phyloP scores from a whole-genome alignment of 768 basidiomycete genomes.

The Crucibulum laeve region DNA sequence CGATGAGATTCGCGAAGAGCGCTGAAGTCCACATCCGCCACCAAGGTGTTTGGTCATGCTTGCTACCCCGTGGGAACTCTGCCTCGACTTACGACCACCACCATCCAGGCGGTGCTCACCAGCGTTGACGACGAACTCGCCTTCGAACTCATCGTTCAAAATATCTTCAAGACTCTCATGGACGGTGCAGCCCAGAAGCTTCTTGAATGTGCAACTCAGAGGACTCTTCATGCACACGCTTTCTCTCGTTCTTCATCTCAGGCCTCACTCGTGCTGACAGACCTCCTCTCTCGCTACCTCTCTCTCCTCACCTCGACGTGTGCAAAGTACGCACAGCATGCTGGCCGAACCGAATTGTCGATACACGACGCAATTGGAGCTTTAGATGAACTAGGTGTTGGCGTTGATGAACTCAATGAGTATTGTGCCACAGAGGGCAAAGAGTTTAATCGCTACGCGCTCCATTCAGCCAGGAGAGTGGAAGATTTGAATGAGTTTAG shows the following conservation, averaged over 20 bases:
- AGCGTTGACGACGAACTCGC: constrained; percentile 8
- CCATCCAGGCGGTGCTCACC: constrained; percentile 2
- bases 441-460: constrained; percentile 65
- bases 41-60: constrained; percentile 3
- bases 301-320: constrained; percentile 60
- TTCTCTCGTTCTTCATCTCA: constrained; percentile 76
- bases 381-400: constrained; percentile 72
- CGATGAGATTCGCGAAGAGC: not conserved
- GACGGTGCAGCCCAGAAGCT: constrained; percentile 53
- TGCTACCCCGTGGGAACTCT: constrained; percentile 15
- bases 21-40: not conserved
- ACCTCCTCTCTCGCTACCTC: constrained; percentile 73
- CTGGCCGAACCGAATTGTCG: constrained; percentile 58
- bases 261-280: constrained; percentile 66
- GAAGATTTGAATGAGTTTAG: constrained; percentile 74
- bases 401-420: constrained; percentile 63
- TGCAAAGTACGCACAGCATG: constrained; percentile 70
- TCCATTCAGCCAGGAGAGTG: constrained; percentile 56
- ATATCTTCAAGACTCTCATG: constrained; percentile 26
- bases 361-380: constrained; percentile 60
- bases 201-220: constrained; percentile 62
- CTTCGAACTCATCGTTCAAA: constrained; percentile 5
- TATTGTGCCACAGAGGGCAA: constrained; percentile 63
- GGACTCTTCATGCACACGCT: constrained; percentile 71
- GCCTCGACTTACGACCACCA: constrained; percentile 11